Conservation (phyloP, 768 basidiomycete species). For the Candolleomyces eurysporus region DNA sequence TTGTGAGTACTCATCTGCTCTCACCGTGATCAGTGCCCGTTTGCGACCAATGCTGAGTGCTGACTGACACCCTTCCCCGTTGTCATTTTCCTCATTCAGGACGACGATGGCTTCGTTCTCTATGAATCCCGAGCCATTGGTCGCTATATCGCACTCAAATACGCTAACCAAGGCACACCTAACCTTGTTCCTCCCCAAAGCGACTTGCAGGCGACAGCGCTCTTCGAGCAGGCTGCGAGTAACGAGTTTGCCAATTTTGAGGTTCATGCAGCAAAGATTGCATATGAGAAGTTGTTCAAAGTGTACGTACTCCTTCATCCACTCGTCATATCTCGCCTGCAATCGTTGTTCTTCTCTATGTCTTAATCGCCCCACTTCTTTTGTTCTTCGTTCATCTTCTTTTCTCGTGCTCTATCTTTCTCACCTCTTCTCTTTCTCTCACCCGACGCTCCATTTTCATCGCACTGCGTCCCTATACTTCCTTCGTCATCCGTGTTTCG, state of each 20-base stretch:
- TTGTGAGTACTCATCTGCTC: conserved; percentile 32
- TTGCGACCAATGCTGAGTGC: conserved; percentile 15
- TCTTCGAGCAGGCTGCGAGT: conserved; percentile 48
- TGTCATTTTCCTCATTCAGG: conserved; percentile 21
- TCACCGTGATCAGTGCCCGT: no score
- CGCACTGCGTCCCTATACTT: no score
- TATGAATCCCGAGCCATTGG: conserved; percentile 63
- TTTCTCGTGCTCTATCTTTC: no score
- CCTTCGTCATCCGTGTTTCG: no score
- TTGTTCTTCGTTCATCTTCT: no score
- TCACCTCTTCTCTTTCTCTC: no score
- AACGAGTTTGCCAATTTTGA: conserved; percentile 56
- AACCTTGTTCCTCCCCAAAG: conserved; percentile 42
- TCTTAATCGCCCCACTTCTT: no score
- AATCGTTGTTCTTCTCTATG: no score
- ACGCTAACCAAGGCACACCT: conserved; percentile 44
- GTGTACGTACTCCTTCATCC: conserved; percentile 28
- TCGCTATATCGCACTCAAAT: conserved; percentile 58
- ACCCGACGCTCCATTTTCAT: no score
- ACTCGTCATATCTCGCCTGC: neutral
- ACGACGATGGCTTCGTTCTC: conserved; percentile 59
- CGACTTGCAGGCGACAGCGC: conserved; percentile 33
- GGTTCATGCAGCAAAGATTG: conserved; percentile 32
- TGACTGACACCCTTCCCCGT: no score
- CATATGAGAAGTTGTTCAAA: conserved; percentile 53